Base-by-base conservation (phyloP, 345 rosid species). In the Syzygium grande region DNA sequence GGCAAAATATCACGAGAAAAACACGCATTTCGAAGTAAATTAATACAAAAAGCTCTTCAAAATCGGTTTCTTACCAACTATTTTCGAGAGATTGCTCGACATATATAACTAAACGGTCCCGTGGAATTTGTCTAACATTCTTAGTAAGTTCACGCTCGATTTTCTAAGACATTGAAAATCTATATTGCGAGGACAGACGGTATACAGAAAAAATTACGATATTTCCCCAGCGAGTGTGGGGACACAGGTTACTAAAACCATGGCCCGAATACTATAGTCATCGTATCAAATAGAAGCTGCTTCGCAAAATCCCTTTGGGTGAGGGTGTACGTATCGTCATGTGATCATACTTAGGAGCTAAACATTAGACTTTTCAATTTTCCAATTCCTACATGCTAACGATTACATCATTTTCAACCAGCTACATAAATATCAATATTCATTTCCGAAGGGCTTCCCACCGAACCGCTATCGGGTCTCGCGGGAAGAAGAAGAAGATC, bases 121-220 rank as follows among this genome's bases (percentile, higher is more conserved):
- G 6, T 30, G 17, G 3, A 30, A 30, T 68, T 68, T 0, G 21
- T 30, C 23, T 0, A 30, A 3, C 1, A 2, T 7, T 6, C 43
- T 63, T 29, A 17, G 7, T 16, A 63, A 63, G 77, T 63, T 1
- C 16, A 68, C 4, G 17, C 12, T 30, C 1, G 13, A 17, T 68
- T 4, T 34, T 29, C 34, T 5, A 34, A 16, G 11, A 1, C 3
- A 68, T 9, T 9, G 25, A 4, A 17, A 0, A 0, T 68, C 3
- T 0, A 17, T 9, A 34, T 34, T 17, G 38, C 6, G 9, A 34
- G 11, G 1, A 15, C 0, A 4, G 0, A 68, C 4, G 1, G 11
- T 34, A 30, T 68, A 68, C 8, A 17, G 23, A 68, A 68, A 68
- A 30, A 68, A 30, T 34, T 17, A 5, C 79, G 19, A 1, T 34